Evolutionary conservation across 2,329 filamentous ascomycete species (phyloP).

Genomic region (Calycina herbarum): DNA sequence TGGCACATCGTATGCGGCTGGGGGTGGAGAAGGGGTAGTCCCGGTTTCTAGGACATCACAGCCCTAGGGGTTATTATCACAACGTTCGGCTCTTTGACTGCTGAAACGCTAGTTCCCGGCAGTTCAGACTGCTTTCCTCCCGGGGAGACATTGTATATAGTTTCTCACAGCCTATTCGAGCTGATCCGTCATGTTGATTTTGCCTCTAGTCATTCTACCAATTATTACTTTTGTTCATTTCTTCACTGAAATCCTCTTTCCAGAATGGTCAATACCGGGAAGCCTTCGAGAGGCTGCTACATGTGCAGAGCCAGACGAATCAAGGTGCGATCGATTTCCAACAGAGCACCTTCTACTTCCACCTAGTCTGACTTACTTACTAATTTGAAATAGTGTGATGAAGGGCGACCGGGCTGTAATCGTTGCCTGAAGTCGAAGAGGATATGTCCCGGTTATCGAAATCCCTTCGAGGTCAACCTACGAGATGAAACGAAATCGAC

Average conservation of each 20-base stretch:
- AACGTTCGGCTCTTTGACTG: neutral
- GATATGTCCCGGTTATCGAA: constrained; percentile 64
- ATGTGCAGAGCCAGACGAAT: constrained; percentile 71
- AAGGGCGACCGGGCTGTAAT: constrained; percentile 62
- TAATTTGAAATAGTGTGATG: constrained; percentile 55
- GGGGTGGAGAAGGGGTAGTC: constrained; percentile 1
- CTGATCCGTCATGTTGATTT: neutral
- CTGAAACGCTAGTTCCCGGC: neutral
- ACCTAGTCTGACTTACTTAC: neutral
- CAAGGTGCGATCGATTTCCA: constrained; percentile 50
- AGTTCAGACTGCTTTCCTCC: neutral
- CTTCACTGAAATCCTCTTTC: neutral
- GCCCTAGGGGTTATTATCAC: neutral
- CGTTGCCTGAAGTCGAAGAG: constrained; percentile 63
- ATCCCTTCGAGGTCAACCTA: constrained; percentile 61
- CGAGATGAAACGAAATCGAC: constrained; percentile 68
- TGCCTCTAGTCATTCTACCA: neutral
- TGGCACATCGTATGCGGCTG: neutral
- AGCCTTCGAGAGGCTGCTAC: constrained; percentile 61
- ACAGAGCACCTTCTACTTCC: neutral
- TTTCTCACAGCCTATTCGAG: neutral
- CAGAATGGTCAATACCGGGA: constrained; percentile 16
- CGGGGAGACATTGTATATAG: neutral
- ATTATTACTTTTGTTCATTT: neutral
- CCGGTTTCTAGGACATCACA: neutral